phyloP scores from a whole-genome alignment of 805 yeast species.

The Suhomyces emberorum region DNA sequence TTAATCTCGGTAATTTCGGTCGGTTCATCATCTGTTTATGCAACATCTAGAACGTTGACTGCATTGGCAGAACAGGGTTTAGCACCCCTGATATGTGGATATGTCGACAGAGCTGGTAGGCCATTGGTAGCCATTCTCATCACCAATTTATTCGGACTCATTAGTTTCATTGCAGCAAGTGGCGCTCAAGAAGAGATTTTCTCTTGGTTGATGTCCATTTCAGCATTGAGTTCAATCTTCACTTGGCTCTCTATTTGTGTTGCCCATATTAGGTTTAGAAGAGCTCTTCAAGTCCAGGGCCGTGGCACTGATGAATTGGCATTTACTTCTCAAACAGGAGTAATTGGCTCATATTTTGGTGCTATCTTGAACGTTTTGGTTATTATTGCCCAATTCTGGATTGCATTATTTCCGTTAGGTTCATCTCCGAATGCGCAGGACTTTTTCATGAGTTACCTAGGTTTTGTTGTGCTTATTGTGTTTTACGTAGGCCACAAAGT shows the following conservation, averaged over 20 bases:
- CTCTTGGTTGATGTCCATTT: slow-evolving; percentile 26
- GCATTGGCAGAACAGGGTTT: slow-evolving; percentile 63
- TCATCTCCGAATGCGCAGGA: slow-evolving; percentile 19
- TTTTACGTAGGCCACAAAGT: slow-evolving; percentile 25
- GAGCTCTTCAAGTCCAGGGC: slow-evolving; percentile 20
- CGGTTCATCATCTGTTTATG: slow-evolving; percentile 70
- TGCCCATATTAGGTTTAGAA: slow-evolving; percentile 26
- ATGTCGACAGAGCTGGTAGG: slow-evolving; percentile 65
- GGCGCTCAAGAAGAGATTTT: slow-evolving; percentile 20
- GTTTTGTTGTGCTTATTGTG: slow-evolving; percentile 22
- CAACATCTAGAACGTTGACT: slow-evolving; percentile 62
- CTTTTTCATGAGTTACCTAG: slow-evolving; percentile 24
- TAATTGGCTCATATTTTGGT: slow-evolving; percentile 23
- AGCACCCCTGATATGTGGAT: slow-evolving; percentile 56
- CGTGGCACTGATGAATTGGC: slow-evolving; percentile 22
- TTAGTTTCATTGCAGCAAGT: slow-evolving; percentile 55
- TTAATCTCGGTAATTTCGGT: slow-evolving; percentile 66
- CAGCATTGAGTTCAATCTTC: slow-evolving; percentile 24
- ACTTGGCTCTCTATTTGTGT: slow-evolving; percentile 27
- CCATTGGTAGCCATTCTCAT: slow-evolving; percentile 57
- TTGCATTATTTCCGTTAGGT: slow-evolving; percentile 25
- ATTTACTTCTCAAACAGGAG: slow-evolving; percentile 22
- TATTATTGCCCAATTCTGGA: slow-evolving; percentile 26
- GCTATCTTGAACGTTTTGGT: slow-evolving; percentile 19
- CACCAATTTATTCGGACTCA: slow-evolving; percentile 53